phyloP scores from a whole-genome alignment of 148 eudicot genomes.

The Rhododendron kiyosumense region DNA sequence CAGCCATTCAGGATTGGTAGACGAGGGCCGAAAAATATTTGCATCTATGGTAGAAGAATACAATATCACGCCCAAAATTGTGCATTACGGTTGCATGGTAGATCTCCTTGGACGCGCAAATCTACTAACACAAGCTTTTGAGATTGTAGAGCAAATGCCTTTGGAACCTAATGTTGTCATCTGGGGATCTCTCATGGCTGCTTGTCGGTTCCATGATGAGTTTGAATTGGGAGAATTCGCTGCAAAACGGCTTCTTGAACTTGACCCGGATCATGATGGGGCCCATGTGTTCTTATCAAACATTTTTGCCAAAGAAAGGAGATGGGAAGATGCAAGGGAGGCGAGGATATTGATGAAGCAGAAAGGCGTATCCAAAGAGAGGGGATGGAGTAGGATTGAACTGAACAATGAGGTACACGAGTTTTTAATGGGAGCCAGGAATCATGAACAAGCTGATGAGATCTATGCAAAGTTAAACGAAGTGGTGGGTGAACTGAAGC shows the following conservation, averaged over 20 bases:
- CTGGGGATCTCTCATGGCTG: slow-evolving; percentile 54
- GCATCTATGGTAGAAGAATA: slow-evolving; percentile 38
- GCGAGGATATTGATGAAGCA: slow-evolving; percentile 38
- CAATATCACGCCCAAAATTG: slow-evolving; percentile 32
- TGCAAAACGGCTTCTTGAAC: slow-evolving; percentile 43
- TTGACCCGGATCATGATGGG: slow-evolving; percentile 52
- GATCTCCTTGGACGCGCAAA: slow-evolving; percentile 49
- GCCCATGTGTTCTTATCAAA: slow-evolving; percentile 45
- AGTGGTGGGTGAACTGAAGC: slow-evolving; percentile 38
- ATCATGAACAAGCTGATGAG: slow-evolving; percentile 33
- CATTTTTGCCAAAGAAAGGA: slow-evolving; percentile 36
- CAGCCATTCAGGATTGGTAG: slow-evolving; percentile 54
- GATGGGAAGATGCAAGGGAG: slow-evolving; percentile 39
- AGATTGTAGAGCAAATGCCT: slow-evolving; percentile 45
- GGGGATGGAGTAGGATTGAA: slow-evolving; percentile 41
- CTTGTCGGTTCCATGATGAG: slow-evolving; percentile 40
- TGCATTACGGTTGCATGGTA: slow-evolving; percentile 59
- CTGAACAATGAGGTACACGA: slow-evolving; percentile 30
- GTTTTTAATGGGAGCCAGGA: slow-evolving; percentile 37
- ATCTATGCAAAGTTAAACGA: slow-evolving; percentile 41
- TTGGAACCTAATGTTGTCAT: slow-evolving; percentile 46
- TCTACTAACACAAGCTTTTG: slow-evolving; percentile 39
- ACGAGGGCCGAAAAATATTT: slow-evolving; percentile 36
- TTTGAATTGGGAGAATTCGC: slow-evolving; percentile 49
- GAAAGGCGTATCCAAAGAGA: slow-evolving; percentile 32